Conservation (phyloP, 257 asterid species). For the Fraxinus pennsylvanica region DNA sequence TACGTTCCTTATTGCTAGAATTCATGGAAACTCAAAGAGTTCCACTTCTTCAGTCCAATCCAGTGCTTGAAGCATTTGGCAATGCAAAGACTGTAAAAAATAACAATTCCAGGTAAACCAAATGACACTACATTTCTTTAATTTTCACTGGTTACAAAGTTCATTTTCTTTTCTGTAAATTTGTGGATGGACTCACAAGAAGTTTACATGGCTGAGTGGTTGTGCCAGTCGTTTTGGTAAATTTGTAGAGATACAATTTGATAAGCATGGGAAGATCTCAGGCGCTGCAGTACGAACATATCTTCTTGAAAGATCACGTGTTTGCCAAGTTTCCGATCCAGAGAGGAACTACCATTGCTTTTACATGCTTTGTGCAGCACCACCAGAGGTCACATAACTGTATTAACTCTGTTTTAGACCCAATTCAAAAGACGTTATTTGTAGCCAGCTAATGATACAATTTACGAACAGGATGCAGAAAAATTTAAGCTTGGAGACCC, state of each 20-base stretch:
- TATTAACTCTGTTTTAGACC: background rate
- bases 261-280: constrained; percentile 84
- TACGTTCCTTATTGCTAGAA: constrained; percentile 16
- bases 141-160: constrained; percentile 13
- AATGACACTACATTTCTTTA: constrained; percentile 14
- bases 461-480: constrained; percentile 62
- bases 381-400: constrained; percentile 72
- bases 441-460: constrained; percentile 25
- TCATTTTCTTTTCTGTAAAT: constrained; percentile 5
- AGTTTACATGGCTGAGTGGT: constrained; percentile 48
- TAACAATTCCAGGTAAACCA: constrained; percentile 82
- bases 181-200: constrained; percentile 42
- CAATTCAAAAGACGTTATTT: background rate
- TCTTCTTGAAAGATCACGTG: constrained; percentile 92
- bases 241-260: constrained; percentile 95
- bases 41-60: constrained; percentile 68
- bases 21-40: constrained; percentile 24
- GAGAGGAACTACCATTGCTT: constrained; percentile 96
- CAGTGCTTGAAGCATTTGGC: constrained; percentile 96
- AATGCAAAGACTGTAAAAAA: constrained; percentile 93
- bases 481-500: constrained; percentile 83
- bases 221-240: constrained; percentile 94
- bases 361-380: constrained; percentile 97
- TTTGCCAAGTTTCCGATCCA: constrained; percentile 94
- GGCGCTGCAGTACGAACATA: constrained; percentile 98